phyloP scores from a whole-genome alignment of 2,329 filamentous ascomycete genomes.

The Ophiosphaerella korrae region DNA sequence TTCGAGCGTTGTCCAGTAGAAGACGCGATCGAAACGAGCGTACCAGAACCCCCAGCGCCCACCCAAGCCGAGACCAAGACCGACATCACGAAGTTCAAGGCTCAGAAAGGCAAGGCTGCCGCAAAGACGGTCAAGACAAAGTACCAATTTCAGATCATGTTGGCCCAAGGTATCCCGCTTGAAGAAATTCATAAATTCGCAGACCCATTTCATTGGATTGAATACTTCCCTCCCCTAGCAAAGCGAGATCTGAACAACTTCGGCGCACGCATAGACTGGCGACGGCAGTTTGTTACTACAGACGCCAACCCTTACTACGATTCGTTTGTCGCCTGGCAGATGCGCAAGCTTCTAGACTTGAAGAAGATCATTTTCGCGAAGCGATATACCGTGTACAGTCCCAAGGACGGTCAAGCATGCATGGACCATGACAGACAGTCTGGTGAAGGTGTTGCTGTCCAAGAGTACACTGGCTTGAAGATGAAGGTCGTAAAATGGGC shows the following conservation, averaged over 20 bases:
- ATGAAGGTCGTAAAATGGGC: constrained; percentile 90
- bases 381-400: constrained; percentile 86
- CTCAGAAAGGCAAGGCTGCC: constrained; percentile 79
- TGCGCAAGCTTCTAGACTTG: constrained; percentile 86
- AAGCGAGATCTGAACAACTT: constrained; percentile 80
- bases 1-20: constrained; percentile 72
- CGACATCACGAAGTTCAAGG: constrained; percentile 85
- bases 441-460: constrained; percentile 80
- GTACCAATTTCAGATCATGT: constrained; percentile 96
- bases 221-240: constrained; percentile 86
- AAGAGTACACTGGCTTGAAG: constrained; percentile 93
- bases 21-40: constrained; percentile 52
- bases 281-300: constrained; percentile 89
- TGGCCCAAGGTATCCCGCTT: constrained; percentile 82
- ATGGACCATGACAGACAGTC: constrained; percentile 85
- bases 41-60: constrained; percentile 60
- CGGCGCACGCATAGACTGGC: constrained; percentile 89
- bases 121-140: constrained; percentile 92
- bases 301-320: constrained; percentile 98
- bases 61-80: constrained; percentile 70
- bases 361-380: constrained; percentile 94
- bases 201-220: constrained; percentile 88
- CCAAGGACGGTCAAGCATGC: constrained; percentile 86
- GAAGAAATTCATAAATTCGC: constrained; percentile 94
- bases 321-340: constrained; percentile 94